Base-by-base conservation (phyloP, 208 protist genomes). In the Trypanosomatidae sp. region DNA sequence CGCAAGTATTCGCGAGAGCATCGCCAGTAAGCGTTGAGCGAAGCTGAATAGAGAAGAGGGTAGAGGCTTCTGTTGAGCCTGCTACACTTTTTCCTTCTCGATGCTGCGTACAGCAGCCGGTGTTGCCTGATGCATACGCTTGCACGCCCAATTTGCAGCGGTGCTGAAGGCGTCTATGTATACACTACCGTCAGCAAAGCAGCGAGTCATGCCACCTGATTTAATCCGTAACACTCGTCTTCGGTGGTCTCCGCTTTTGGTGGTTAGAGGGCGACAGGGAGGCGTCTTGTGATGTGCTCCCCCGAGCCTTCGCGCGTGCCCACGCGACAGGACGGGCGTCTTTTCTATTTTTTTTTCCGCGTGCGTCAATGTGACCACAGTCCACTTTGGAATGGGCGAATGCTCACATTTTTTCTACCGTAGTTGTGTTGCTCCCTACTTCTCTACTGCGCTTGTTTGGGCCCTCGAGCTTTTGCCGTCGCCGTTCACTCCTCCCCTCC, bases 1-100 rank as follows among this genome's bases (percentile, higher is more conserved):
- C 59, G 46, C 79, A 3, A 80, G 79, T 9, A 87, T 96, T 62
- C 79, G 89, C 28, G 89, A 94, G 17, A 59, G 70, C 55, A 77
- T 91, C 17, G 56, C 70, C 28, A 71, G 66, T 47, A 75, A 69
- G 53, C 55, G 65, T 41, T 72, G 65, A 75, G 36, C 12, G 8
- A 46, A 1, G 19, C 17, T 47, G 9, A 9, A 22, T 43, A 43
- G 15, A 46, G 22, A 22, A n/a, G 17, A 5, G 7, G 33, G 36
- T 13, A 6, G 8, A 25, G 3, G 9, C 13, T 28, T 43, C 3
- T 25, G 10, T 30, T 7, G 13, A 46, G 59, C 46, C 12, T 65
- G 39, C 17, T 47, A 19, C 39, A 25, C n/a, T 30, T 28, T 30
- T 28, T 43, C 3, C 33, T 47, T 30, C 53, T 13, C 12, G 53